Evolutionary conservation across 2,329 filamentous ascomycete genomes (phyloP).

Genomic region (Cladorrhinum sp.): DNA sequence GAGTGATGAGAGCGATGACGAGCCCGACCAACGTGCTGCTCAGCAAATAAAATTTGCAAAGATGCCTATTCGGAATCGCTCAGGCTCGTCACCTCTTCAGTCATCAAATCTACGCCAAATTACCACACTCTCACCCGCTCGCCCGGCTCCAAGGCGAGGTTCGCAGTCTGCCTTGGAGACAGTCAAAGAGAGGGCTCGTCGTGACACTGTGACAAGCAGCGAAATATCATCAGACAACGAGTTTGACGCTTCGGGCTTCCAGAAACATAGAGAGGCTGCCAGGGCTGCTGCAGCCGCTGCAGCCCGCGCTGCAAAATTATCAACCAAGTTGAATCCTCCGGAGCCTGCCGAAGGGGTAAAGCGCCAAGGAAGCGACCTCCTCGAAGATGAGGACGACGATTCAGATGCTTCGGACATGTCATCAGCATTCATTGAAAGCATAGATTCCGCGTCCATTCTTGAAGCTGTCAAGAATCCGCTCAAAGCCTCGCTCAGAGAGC

Average conservation of each 20-base stretch:
- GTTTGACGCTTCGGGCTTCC: slow-evolving; percentile 64
- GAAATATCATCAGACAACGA: slow-evolving; percentile 83
- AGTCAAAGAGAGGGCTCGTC: slow-evolving; percentile 64
- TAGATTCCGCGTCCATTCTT: slow-evolving; percentile 70
- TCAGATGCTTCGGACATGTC: slow-evolving; percentile 62
- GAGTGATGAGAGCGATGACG: slow-evolving; percentile 80
- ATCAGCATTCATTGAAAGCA: slow-evolving; percentile 63
- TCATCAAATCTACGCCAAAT: slow-evolving; percentile 60
- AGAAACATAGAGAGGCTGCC: slow-evolving; percentile 60
- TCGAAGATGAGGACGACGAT: slow-evolving; percentile 57
- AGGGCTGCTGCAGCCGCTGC: slow-evolving; percentile 57
- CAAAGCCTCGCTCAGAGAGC: slow-evolving; percentile 51
- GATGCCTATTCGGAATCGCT: slow-evolving; percentile 82
- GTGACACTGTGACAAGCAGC: slow-evolving; percentile 78
- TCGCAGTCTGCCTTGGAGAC: slow-evolving; percentile 70
- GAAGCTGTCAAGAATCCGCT: slow-evolving; percentile 61
- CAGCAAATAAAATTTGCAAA: slow-evolving; percentile 96
- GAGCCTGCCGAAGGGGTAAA: slow-evolving; percentile 45
- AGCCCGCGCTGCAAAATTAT: slow-evolving; percentile 50
- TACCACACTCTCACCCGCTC: slow-evolving; percentile 46
- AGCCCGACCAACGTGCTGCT: slow-evolving; percentile 67
- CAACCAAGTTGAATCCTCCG: slow-evolving; percentile 50
- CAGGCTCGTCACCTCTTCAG: slow-evolving; percentile 83
- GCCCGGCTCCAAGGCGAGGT: slow-evolving; percentile 55
- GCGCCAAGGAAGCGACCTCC: slow-evolving; percentile 47